phyloP scores from a whole-genome alignment of 257 asterid species.

The Sherardia arvensis region DNA sequence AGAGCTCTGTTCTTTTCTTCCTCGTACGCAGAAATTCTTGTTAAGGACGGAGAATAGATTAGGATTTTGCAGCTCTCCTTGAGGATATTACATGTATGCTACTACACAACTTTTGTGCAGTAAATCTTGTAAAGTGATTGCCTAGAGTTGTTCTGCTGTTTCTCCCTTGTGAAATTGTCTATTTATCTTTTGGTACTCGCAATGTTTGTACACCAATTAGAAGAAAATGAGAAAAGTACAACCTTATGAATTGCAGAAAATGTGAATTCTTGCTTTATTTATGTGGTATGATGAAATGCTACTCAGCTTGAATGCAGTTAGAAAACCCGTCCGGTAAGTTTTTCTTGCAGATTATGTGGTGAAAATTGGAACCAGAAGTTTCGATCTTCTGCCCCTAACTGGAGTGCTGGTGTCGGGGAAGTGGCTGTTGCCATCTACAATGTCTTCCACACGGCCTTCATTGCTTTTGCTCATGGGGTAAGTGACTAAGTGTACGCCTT shows the following conservation, averaged over 20 bases:
- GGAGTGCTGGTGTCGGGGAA: slow-evolving; percentile 65
- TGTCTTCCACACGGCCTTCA: slow-evolving; percentile 50
- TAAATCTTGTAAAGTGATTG: not conserved
- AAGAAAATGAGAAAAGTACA: too few species aligned
- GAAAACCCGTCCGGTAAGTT: not conserved
- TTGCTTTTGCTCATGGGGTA: slow-evolving; percentile 52
- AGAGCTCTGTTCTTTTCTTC: not conserved
- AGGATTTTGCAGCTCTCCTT: not conserved
- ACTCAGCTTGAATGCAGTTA: not conserved
- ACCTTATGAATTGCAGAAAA: not conserved
- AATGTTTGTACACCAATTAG: not conserved
- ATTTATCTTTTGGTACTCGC: not conserved
- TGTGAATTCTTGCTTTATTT: not conserved
- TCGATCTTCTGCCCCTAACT: slow-evolving; percentile 60
- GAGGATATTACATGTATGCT: not conserved
- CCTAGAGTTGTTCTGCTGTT: not conserved
- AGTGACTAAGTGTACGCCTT: slow-evolving; percentile 59
- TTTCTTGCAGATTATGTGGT: slow-evolving; percentile 40
- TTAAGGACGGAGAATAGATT: slow-evolving; percentile 8
- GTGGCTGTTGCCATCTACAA: slow-evolving; percentile 24
- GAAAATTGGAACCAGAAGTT: slow-evolving; percentile 47
- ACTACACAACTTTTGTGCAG: not conserved
- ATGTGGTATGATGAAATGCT: not conserved
- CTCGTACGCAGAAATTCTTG: slow-evolving; percentile 3
- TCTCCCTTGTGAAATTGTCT: not conserved